Conservation (phyloP, 73 alveolate species). For the Paramecium primaurelia region DNA sequence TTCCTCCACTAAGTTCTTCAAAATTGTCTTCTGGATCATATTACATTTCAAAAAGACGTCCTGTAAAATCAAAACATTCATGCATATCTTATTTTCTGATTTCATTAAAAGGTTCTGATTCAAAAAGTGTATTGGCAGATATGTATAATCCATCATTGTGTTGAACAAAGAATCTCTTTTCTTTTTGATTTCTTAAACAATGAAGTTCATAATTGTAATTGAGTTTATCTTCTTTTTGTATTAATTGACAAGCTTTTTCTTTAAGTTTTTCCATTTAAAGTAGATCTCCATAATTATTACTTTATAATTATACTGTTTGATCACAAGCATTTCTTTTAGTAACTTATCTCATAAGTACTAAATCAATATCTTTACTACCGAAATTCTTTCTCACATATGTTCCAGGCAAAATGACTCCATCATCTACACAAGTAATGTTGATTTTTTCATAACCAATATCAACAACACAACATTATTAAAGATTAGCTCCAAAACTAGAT, state of each 20-base stretch:
- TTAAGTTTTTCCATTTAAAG: slow-evolving; percentile 54
- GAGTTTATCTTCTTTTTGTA: slow-evolving; percentile 45
- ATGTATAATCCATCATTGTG: slow-evolving; percentile 58
- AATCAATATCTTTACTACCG: slow-evolving; percentile 94
- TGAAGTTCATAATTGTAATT: slow-evolving; percentile 47
- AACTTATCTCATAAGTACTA: slow-evolving; percentile 62
- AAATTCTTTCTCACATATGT: slow-evolving; percentile 89
- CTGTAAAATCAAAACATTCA: slow-evolving; percentile 53
- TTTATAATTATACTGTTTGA: neutral
- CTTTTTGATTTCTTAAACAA: slow-evolving; percentile 29
- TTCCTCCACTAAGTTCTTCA: slow-evolving; percentile 58
- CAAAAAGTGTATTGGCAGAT: slow-evolving; percentile 6
- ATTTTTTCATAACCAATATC: slow-evolving; percentile 95
- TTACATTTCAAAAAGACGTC: slow-evolving; percentile 35
- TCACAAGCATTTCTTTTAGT: slow-evolving; percentile 51
- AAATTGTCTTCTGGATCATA: slow-evolving; percentile 64
- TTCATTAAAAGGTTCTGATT: slow-evolving; percentile 47
- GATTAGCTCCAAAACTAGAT: slow-evolving; percentile 95
- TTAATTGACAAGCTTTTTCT: slow-evolving; percentile 50
- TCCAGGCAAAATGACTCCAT: slow-evolving; percentile 89
- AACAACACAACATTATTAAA: slow-evolving; percentile 93
- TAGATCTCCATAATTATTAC: slow-evolving; percentile 53
- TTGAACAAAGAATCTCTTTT: slow-evolving; percentile 42
- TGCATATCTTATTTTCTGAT: slow-evolving; percentile 8
- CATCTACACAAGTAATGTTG: slow-evolving; percentile 94